A percentile compares a stretch with the other conserved stretches of the same genome.
phyloP scores from a whole-genome alignment of 768 basidiomycete species.

The Leccinum truebloodii region DNA sequence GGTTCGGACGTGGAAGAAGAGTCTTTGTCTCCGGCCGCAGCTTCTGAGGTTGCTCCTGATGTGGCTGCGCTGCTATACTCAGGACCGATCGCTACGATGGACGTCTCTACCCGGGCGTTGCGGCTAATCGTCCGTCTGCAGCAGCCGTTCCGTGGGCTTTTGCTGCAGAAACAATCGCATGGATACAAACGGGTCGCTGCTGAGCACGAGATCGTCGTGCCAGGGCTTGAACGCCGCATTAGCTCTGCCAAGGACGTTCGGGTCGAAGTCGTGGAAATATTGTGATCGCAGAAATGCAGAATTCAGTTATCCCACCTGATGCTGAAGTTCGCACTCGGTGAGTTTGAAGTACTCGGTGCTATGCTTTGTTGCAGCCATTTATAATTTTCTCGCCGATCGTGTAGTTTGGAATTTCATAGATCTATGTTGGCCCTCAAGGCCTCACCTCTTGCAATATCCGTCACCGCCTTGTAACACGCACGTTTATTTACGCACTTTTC shows the following conservation, averaged over 20 bases:
- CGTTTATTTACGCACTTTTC: too few species aligned
- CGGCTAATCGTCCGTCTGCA: conserved; percentile 8
- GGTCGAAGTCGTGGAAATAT: neutral
- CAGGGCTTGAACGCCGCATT: neutral
- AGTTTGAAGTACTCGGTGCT: too few species aligned
- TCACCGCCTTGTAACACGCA: too few species aligned
- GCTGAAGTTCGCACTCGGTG: too few species aligned
- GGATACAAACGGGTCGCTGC: neutral
- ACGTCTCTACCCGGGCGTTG: neutral
- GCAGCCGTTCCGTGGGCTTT: conserved; percentile 10
- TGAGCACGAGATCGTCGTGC: neutral
- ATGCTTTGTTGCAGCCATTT: too few species aligned
- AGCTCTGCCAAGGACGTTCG: neutral
- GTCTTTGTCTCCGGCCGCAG: neutral
- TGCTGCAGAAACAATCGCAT: conserved; percentile 3
- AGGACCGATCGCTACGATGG: neutral
- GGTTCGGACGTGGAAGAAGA: neutral
- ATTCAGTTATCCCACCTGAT: too few species aligned
- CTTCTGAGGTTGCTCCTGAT: neutral
- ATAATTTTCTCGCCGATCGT: too few species aligned
- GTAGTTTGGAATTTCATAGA: too few species aligned
- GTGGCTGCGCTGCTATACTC: neutral
- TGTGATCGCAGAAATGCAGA: neutral
- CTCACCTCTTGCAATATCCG: too few species aligned
- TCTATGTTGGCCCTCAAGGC: too few species aligned